These are phyloP conservation scores for Juglanconis sp. DNA, from an alignment of 2,329 filamentous ascomycete genomes.

Conservation along the genomic window DNA sequence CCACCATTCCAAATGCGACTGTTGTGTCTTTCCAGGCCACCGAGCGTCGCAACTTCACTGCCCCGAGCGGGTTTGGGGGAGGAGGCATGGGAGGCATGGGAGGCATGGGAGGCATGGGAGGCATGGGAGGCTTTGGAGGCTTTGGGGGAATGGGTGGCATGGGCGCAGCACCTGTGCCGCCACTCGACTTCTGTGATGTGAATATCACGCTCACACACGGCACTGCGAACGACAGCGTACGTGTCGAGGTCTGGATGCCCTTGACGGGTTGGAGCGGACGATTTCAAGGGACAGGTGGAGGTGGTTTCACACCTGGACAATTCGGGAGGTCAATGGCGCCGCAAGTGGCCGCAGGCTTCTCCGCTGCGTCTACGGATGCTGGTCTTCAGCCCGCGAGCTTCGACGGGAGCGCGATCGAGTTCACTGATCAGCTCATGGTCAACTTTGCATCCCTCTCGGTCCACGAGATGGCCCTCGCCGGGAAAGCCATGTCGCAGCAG, in stretches of 20 bases:
- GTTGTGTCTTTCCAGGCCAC: neutral
- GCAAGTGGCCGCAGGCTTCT: neutral
- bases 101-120: no score
- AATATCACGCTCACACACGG: neutral
- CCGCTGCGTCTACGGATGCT: neutral
- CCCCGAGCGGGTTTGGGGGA: neutral
- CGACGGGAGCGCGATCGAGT: neutral
- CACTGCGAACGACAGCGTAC: neutral
- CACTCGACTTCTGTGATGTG: neutral
- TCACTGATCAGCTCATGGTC: neutral
- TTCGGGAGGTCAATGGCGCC: neutral
- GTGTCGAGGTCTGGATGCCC: neutral
- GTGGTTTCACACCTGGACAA: neutral
- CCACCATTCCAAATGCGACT: neutral
- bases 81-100: no score
- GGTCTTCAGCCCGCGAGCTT: neutral
- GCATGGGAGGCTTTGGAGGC: no score
- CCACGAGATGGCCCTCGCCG: neutral
- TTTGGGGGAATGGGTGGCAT: no score
- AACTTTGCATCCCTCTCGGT: neutral
- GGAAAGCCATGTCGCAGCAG: constrained; percentile 42
- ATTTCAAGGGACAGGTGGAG: neutral
- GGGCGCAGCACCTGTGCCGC: neutral
- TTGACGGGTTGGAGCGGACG: neutral
- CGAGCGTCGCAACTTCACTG: neutral